A percentile compares a stretch with the other conserved stretches of the same genome.
Evolutionary conservation across 2,329 filamentous ascomycete species (phyloP).

Genomic region (Delphinella strobiligena): DNA sequence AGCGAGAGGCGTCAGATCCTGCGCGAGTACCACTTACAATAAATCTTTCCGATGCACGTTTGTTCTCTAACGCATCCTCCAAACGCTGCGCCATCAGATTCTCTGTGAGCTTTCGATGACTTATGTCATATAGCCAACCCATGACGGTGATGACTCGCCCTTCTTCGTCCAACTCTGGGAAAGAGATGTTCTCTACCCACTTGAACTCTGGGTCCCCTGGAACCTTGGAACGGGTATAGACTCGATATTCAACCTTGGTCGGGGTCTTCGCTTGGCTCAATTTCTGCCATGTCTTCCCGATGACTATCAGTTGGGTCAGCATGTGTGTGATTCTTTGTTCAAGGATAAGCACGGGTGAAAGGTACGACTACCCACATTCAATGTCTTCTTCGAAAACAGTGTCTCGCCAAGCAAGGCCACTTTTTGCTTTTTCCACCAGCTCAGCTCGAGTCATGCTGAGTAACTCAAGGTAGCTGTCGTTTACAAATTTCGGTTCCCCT

Average conservation of each 20-base stretch:
- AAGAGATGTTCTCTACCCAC: constrained; percentile 21
- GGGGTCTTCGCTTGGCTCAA: constrained; percentile 20
- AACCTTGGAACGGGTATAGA: constrained; percentile 23
- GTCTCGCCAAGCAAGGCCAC: constrained; percentile 19
- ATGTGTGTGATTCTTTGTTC: too few relatives aligned
- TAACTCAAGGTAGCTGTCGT: constrained; percentile 28
- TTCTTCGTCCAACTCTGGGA: constrained; percentile 19
- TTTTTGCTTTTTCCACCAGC: constrained; percentile 4
- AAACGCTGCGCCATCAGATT: constrained; percentile 18
- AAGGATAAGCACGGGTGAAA: too few relatives aligned
- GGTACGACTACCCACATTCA: too few relatives aligned
- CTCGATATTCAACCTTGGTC: constrained; percentile 24
- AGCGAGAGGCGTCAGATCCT: too few relatives aligned
- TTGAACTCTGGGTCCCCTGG: constrained; percentile 13
- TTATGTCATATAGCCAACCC: constrained; percentile 23
- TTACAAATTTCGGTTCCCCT: constrained; percentile 27
- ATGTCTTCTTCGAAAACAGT: constrained; percentile 20
- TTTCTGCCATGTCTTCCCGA: constrained; percentile 20
- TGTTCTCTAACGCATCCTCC: constrained; percentile 24
- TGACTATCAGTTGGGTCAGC: too few relatives aligned
- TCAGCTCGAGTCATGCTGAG: constrained; percentile 16
- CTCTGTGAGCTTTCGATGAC: constrained; percentile 20
- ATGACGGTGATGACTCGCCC: constrained; percentile 17
- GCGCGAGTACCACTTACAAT: too few relatives aligned
- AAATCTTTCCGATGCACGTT: constrained; percentile 24